phyloP scores from a whole-genome alignment of 2,329 filamentous ascomycete species.

The Aureobasidium pullulans region DNA sequence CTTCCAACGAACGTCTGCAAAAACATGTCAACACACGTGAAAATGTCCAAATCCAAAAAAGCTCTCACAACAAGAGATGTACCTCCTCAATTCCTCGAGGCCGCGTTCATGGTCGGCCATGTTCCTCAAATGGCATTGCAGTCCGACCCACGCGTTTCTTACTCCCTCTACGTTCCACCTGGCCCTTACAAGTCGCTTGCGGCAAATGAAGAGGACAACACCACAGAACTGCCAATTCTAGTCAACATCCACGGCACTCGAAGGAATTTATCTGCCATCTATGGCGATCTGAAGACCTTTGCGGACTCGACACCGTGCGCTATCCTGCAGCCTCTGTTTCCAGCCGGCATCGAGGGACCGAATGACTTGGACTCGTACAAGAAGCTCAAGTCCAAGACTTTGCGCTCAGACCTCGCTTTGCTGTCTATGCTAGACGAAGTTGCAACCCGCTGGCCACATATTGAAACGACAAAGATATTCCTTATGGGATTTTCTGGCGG shows the following conservation, averaged over 20 bases:
- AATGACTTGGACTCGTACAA: slow-evolving; percentile 12
- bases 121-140: slow-evolving; percentile 4
- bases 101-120: not conserved
- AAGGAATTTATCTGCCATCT: slow-evolving; percentile 7
- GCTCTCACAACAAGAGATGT: not conserved
- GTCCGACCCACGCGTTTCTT: not conserved
- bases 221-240: not conserved
- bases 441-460: not conserved
- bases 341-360: not conserved
- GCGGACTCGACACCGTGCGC: slow-evolving; percentile 1
- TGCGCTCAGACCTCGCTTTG: not conserved
- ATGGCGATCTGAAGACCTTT: not conserved
- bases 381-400: not conserved
- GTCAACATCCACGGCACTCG: slow-evolving; percentile 6
- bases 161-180: not conserved
- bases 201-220: not conserved
- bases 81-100: not conserved
- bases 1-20: no score
- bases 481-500: slow-evolving; percentile 9
- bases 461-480: not conserved
- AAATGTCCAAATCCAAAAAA: not conserved
- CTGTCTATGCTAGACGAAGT: slow-evolving; percentile 5
- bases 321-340: slow-evolving; percentile 1
- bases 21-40: not conserved
- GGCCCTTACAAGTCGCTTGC: not conserved